Base-by-base conservation (phyloP, 495 filamentous ascomycete species). In the Neurospora sublineolata region DNA sequence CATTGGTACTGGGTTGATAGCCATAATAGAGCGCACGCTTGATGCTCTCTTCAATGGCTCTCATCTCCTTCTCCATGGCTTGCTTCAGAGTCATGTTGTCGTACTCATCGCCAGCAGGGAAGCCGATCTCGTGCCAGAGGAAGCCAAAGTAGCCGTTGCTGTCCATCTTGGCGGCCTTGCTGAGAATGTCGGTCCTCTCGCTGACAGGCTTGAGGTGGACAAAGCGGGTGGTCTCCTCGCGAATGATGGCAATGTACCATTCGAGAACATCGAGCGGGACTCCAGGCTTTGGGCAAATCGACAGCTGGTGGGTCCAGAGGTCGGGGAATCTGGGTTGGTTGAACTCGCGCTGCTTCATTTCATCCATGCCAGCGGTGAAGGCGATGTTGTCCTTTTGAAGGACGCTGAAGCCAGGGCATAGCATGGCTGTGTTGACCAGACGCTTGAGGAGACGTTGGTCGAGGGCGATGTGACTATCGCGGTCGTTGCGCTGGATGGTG, bases 321-420 rank as follows among this genome's bases (percentile, higher is more conserved):
- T 78, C 70, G 0, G 84, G 77, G 40, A 77, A 78, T 4, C 75
- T 77, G 0, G 86, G 82, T 44, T 80, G 76, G 70, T 80, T 77
- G 69, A 79, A 82, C 3, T 74, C 46, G 14, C 73, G 74, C 40
- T 72, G 46, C 44, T 75, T 68, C 3, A 68, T 37, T 2, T 75
- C 76, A 0, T 68, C 36, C 37, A 82, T 30, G n/a, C 77, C 73
- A 3, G 76, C 70, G 12, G 74, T 33, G 36, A 64, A 74, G 3
- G 82, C 80, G 41, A 88, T 80, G 74, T 84, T 83, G 72, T 87
- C 84, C 77, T 86, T 87, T 81, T 90, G 88, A 5, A 83, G 75
- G 3, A 90, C 87, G 18, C 86, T 87, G 78, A 93, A 93, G 1
- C 86, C 89, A 8, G 87, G 86, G 73, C 89, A 93, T 0, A 80